Evolutionary conservation across 176 grass and related monocot genomes (phyloP), one percentile per base, ranked within the genome.

Genomic region (Olyra latifolia): DNA sequence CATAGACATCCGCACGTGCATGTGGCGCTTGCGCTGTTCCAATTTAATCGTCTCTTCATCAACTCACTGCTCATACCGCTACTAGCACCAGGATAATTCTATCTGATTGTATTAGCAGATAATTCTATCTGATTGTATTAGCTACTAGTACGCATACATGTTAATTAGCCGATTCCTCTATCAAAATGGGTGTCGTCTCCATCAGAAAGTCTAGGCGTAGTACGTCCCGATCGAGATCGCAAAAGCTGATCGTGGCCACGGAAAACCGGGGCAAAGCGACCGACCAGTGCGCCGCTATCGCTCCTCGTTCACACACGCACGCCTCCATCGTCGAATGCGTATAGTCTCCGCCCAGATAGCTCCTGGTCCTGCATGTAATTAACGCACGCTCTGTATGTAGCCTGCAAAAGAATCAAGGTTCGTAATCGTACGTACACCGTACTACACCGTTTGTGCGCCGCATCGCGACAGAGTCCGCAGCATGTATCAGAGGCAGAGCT

Each of bases 11-110:
- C 53, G 75, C 42, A 57, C 66, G 79, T 55, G 32, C 0, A 35
- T 35, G 79, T 20, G 59, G 4, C 66, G 79, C 65, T 62, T 79
- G 35, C 5, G 29, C 74, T 72, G 57, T 65, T 27, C 32, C 32
- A 27, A 17, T 35, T 30, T 28, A 35, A 20, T 28, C 16, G 16
- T 49, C 44, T 5, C 25, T 52, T 45, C 17, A 41, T 39, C 10
- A 38, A 17, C 69, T 52, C 24, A 6, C 50, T n/a, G 20, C 8
- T 53, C 19, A n/a, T 8, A 9, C 50, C 1, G 4, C 12, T 47
- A 64, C 11, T 35, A 35, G 32, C 32, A n/a, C n/a, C n/a, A n/a
- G n/a, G n/a, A n/a, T 35, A 35, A 4, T 4, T 35, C 32, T 4
- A 35, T 35, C 32, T 3, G 32, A 35, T 35, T 2, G 32, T 35